Conservation (phyloP, 2,329 filamentous ascomycete genomes). For the Teratosphaeria gauchensis region DNA sequence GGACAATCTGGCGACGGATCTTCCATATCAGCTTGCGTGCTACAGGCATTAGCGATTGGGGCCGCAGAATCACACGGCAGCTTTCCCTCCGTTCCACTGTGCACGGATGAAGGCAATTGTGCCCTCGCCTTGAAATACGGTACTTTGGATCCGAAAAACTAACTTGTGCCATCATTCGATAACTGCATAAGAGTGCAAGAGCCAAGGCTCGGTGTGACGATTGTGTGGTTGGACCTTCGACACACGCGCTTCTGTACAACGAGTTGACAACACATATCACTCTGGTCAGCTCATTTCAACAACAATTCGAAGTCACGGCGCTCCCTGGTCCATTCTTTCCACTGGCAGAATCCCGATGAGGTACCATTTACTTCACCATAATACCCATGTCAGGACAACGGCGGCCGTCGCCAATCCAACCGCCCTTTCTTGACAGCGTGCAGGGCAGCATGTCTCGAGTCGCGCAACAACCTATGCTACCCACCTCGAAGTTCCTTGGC, state of each 20-base stretch:
- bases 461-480: conserved; percentile 33
- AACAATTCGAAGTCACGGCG: not conserved
- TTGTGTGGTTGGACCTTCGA: not conserved
- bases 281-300: not conserved
- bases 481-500: conserved; percentile 30
- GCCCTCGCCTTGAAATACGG: not conserved
- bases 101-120: not conserved
- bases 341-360: not conserved
- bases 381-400: conserved; percentile 19
- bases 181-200: not conserved
- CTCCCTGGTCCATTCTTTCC: not conserved
- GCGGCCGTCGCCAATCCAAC: conserved; percentile 32
- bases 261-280: not conserved
- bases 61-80: not conserved
- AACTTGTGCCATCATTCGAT: not conserved
- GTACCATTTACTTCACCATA: not conserved
- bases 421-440: conserved; percentile 26
- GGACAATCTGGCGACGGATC: not conserved
- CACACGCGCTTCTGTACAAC: not conserved
- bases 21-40: not conserved
- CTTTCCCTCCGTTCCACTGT: not conserved
- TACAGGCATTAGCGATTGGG: not conserved
- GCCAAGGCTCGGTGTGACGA: not conserved
- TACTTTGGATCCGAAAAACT: not conserved
- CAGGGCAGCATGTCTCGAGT: conserved; percentile 36